Conservation (phyloP, 2,329 filamentous ascomycete species). For the Pseudogymnoascus sp. region DNA sequence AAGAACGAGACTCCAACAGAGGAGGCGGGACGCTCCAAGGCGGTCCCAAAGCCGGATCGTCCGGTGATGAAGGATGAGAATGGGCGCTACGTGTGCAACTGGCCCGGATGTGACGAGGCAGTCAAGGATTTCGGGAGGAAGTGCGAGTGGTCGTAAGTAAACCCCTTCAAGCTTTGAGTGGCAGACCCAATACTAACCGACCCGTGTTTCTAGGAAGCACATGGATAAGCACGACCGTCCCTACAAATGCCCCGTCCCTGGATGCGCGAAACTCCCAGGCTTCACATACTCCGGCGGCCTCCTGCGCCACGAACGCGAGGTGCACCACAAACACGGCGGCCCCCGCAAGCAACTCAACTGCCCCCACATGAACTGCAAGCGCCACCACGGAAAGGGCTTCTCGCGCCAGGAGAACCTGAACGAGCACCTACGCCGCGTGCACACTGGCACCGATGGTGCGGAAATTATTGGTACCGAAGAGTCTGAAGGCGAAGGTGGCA, state of each 20-base stretch:
- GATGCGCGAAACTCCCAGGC: constrained; percentile 83
- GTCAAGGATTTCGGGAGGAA: constrained; percentile 66
- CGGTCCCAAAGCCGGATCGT: constrained; percentile 53
- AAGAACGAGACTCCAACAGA: constrained; percentile 26
- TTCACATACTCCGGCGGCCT: constrained; percentile 94
- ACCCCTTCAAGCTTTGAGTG: not conserved
- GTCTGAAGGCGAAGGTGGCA: constrained; percentile 36
- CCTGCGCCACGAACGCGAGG: constrained; percentile 83
- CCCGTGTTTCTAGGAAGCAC: constrained; percentile 61
- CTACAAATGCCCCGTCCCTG: constrained; percentile 75
- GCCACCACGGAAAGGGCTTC: constrained; percentile 81
- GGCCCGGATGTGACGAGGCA: constrained; percentile 60
- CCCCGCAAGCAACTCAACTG: constrained; percentile 84
- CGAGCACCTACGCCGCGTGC: constrained; percentile 87
- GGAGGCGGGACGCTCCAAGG: constrained; percentile 34
- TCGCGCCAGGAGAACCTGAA: constrained; percentile 90
- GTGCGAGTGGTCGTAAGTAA: constrained; percentile 86
- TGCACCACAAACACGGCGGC: constrained; percentile 83
- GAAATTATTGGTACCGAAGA: constrained; percentile 33
- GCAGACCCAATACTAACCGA: not conserved
- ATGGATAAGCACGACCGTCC: constrained; percentile 98
- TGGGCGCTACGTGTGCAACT: constrained; percentile 71
- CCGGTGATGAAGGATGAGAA: constrained; percentile 55
- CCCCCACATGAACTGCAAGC: constrained; percentile 80
- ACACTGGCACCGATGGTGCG: constrained; percentile 47